Conservation (phyloP, 352 stramenopile species). For the Aphanomyces astaci region DNA sequence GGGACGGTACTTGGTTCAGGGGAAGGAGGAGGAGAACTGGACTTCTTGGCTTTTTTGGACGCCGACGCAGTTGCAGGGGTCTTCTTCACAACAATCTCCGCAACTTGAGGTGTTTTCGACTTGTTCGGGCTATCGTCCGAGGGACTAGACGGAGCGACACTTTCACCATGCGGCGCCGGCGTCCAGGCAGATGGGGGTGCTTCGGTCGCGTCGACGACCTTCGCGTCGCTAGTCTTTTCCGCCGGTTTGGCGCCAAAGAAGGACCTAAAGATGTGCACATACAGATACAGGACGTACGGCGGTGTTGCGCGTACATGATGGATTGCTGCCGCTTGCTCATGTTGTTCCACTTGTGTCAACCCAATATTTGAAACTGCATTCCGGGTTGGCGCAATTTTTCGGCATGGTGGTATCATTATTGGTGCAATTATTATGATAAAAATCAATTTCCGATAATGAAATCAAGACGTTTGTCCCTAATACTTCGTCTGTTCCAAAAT, state of each 20-base stretch:
- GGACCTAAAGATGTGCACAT: neutral
- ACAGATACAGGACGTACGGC: neutral
- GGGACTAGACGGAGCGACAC: neutral
- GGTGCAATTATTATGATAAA: neutral
- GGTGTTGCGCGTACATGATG: slow-evolving; percentile 16
- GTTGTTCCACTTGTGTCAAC: neutral
- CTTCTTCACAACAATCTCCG: neutral
- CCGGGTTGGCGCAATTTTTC: neutral
- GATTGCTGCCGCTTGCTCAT: slow-evolving; percentile 22
- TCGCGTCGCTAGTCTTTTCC: neutral
- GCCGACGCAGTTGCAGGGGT: neutral
- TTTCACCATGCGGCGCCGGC: neutral
- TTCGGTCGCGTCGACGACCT: neutral
- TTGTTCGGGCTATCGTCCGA: neutral
- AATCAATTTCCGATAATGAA: neutral
- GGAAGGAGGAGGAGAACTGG: neutral
- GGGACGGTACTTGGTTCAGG: neutral
- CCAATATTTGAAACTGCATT: neutral
- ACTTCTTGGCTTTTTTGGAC: neutral
- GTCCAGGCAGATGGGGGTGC: no score
- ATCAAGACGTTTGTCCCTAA: no score
- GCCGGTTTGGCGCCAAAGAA: slow-evolving; percentile 17
- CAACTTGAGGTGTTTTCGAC: neutral
- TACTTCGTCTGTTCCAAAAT: no score
- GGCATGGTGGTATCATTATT: neutral